Evolutionary conservation across 164 flowering plant genomes (phyloP).

Genomic region (Stephania cephalantha): DNA sequence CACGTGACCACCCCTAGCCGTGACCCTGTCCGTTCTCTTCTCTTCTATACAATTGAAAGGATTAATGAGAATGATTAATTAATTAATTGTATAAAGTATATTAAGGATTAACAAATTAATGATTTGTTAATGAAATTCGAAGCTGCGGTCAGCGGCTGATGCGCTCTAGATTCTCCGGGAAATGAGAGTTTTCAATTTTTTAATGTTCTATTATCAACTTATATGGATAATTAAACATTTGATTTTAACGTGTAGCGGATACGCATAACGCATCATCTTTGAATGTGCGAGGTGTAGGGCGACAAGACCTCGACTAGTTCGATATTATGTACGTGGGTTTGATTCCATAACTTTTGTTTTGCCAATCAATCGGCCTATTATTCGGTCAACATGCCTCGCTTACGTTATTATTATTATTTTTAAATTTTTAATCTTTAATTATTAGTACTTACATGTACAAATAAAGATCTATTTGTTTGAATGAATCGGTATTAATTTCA

Average conservation of each 20-base stretch:
- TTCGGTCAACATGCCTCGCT: constrained; percentile 42
- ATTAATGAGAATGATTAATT: neutral
- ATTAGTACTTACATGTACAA: too few species aligned
- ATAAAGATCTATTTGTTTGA: constrained; percentile 14
- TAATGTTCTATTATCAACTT: too few species aligned
- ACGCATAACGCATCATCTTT: too few species aligned
- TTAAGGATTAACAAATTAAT: constrained; percentile 2
- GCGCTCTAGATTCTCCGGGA: constrained; percentile 78
- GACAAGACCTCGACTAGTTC: too few species aligned
- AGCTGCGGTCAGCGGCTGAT: constrained; percentile 74
- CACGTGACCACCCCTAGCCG: constrained; percentile 30
- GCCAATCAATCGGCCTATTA: neutral
- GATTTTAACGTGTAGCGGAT: too few species aligned
- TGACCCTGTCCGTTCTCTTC: constrained; percentile 14
- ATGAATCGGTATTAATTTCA: constrained; percentile 10
- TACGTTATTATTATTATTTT: neutral
- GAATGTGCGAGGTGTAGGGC: too few species aligned
- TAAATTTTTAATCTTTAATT: neutral
- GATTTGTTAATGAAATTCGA: constrained; percentile 36
- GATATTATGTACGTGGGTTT: too few species aligned
- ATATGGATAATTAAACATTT: too few species aligned
- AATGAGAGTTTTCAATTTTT: constrained; percentile 9
- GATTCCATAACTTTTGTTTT: neutral
- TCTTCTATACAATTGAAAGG: neutral
- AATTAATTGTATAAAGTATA: neutral